phyloP scores from a whole-genome alignment of 345 rosid genomes.

The Pelargonium nanum region DNA sequence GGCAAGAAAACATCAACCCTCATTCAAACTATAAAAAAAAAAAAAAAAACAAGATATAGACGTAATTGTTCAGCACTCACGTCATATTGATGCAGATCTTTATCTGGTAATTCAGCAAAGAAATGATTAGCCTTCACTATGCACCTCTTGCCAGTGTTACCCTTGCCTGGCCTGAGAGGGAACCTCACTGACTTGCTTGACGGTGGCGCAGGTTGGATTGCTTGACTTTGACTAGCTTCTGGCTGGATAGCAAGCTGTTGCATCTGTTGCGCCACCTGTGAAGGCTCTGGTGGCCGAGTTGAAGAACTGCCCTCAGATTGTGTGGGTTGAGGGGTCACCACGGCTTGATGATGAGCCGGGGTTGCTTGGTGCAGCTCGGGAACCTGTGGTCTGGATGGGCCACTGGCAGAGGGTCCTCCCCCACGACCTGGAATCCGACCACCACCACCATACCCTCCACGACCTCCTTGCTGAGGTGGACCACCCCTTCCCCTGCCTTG shows the following conservation, averaged over 20 bases:
- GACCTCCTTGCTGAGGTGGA: conserved; percentile 34
- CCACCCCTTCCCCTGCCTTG: conserved; percentile 62
- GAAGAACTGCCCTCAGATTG: conserved; percentile 52
- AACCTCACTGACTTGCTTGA: conserved; percentile 55
- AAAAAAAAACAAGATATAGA: not conserved
- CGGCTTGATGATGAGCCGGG: conserved; percentile 41
- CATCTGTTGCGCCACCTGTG: conserved; percentile 27
- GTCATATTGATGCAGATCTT: conserved; percentile 92
- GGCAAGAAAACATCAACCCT: too few species aligned
- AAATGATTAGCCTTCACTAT: conserved; percentile 95
- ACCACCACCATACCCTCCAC: conserved; percentile 17
- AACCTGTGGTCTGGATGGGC: conserved; percentile 45
- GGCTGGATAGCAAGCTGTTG: conserved; percentile 43
- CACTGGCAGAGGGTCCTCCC: conserved; percentile 42
- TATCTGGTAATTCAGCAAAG: conserved; percentile 79
- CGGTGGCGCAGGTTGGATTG: conserved; percentile 47
- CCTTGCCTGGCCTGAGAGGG: conserved; percentile 45
- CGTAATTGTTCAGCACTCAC: conserved; percentile 25
- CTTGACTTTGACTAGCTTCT: conserved; percentile 45
- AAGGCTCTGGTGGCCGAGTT: conserved; percentile 31
- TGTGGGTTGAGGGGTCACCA: conserved; percentile 43
- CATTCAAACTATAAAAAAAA: too few species aligned
- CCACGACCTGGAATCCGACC: conserved; percentile 30
- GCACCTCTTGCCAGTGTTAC: conserved; percentile 45
- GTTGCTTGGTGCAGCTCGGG: conserved; percentile 99